Evolutionary conservation across 768 basidiomycete genomes (phyloP).

Genomic region (Tylopilus intermedius): DNA sequence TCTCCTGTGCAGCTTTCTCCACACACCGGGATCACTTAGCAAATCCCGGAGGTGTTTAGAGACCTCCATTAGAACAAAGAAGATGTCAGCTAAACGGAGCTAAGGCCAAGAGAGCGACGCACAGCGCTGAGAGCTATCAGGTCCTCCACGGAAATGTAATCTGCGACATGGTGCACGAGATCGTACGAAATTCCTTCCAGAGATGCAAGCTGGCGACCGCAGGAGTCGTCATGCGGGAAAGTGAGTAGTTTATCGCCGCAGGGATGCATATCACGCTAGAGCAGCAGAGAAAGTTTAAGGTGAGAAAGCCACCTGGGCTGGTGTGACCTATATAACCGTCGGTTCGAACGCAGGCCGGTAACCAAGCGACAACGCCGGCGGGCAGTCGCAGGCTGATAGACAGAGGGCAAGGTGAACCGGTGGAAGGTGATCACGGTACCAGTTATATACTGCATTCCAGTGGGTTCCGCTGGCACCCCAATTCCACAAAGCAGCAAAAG

Average conservation of each 20-base stretch:
- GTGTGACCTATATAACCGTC: too few relatives aligned
- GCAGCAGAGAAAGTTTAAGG: background rate
- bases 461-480: background rate
- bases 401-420: background rate
- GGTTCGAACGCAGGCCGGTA: too few relatives aligned
- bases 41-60: constrained; percentile 1
- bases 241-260: background rate
- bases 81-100: background rate
- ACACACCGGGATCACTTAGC: constrained; percentile 5
- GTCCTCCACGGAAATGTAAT: background rate
- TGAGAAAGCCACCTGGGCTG: too few relatives aligned
- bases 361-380: too few relatives aligned
- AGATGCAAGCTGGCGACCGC: background rate
- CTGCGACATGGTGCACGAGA: constrained; percentile 1
- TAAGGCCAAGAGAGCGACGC: background rate
- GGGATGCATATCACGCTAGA: background rate
- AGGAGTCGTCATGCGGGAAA: background rate
- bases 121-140: constrained; percentile 7
- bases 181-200: constrained; percentile 7
- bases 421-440: too few relatives aligned
- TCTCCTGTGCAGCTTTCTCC: background rate
- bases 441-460: background rate
- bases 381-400: too few relatives aligned
- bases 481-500: background rate
- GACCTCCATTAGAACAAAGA: background rate